A percentile compares a stretch with the other conserved stretches of the same genome.
phyloP scores from a whole-genome alignment of 768 basidiomycete genomes.

The Exidia glandulosa region DNA sequence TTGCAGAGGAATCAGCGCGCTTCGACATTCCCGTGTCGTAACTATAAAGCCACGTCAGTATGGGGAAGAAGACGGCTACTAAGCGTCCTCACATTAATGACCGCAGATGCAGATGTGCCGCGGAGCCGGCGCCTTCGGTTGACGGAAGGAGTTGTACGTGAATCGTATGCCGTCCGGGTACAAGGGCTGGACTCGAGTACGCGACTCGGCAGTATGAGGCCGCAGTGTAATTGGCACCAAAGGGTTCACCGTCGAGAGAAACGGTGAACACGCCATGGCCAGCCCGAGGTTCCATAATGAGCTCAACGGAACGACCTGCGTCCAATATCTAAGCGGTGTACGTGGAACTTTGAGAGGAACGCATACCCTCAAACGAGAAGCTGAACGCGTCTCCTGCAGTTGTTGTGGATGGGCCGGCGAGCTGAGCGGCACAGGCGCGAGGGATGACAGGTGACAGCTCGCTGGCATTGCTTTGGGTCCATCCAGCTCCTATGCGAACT shows the following conservation, averaged over 20 bases:
- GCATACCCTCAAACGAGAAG: background rate
- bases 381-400: background rate
- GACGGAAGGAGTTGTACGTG: background rate
- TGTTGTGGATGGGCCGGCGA: background rate
- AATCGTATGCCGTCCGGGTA: background rate
- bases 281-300: background rate
- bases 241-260: background rate
- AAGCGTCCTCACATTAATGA: background rate
- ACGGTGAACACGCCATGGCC: background rate
- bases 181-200: background rate
- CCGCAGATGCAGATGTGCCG: background rate
- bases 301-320: background rate
- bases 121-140: background rate
- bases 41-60: background rate
- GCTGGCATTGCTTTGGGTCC: background rate
- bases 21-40: background rate
- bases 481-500: background rate
- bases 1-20: background rate
- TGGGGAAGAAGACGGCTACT: background rate
- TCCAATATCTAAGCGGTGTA: background rate
- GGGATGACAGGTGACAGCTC: background rate
- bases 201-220: background rate
- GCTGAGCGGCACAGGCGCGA: background rate
- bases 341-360: too few species aligned
- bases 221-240: background rate